A percentile compares a stretch with the other conserved stretches of the same genome.
These are phyloP conservation scores for Tilletia indica DNA, from an alignment of 1,284 basidiomycete species.

Conservation along the genomic window DNA sequence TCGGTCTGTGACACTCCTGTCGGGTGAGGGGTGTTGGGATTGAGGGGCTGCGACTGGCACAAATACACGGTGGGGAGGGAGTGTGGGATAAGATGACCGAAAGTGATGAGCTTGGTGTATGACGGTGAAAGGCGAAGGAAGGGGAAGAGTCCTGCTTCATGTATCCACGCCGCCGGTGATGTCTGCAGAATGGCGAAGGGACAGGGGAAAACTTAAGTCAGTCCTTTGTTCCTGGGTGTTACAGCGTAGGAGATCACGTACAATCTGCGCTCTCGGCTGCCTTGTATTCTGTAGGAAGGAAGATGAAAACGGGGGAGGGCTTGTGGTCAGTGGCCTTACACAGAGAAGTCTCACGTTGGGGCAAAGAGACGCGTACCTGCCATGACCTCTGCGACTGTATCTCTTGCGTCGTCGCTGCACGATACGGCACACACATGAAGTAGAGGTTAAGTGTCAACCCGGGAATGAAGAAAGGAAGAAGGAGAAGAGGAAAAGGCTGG, in stretches of 20 bases:
- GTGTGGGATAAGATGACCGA: too few species aligned
- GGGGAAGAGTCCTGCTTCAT: neutral
- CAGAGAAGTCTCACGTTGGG: neutral
- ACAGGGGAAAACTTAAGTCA: neutral
- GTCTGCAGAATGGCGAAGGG: neutral
- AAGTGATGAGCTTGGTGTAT: too few species aligned
- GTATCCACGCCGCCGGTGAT: conserved; percentile 2
- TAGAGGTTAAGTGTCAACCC: neutral
- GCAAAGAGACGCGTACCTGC: conserved; percentile 19
- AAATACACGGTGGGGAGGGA: neutral
- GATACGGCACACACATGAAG: neutral
- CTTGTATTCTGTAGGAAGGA: conserved; percentile 35
- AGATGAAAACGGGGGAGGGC: neutral
- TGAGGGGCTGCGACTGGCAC: neutral
- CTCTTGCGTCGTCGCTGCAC: conserved; percentile 49
- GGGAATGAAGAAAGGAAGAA: neutral
- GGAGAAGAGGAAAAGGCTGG: neutral
- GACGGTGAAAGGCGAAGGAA: neutral
- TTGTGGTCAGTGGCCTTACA: too few species aligned
- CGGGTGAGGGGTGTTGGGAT: neutral
- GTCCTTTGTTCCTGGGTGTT: neutral
- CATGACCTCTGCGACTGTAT: conserved; percentile 52
- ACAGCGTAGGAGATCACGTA: neutral
- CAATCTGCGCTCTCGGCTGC: conserved; percentile 50
- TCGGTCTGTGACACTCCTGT: too few species aligned